Percentiles rank a stretch among this genome's conserved stretches.
Evolutionary conservation across 176 grass and related monocot species (phyloP).

Genomic region (Oryza punctata): DNA sequence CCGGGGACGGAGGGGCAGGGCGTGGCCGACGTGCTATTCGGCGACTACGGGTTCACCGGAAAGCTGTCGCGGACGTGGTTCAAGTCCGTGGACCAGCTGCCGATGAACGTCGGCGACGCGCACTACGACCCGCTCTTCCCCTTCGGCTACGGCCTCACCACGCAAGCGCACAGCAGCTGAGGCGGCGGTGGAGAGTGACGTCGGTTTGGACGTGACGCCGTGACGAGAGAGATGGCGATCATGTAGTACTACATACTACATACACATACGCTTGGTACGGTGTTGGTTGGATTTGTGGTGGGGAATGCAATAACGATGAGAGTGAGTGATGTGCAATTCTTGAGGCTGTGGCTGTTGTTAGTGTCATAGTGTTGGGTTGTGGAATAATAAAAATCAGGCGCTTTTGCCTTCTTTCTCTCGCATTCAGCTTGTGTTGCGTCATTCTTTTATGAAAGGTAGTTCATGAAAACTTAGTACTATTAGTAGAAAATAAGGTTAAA

Average conservation of each 20-base stretch:
- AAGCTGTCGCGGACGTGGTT: slow-evolving; percentile 92
- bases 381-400: slow-evolving; percentile 32
- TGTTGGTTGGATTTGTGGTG: background rate
- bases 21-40: slow-evolving; percentile 82
- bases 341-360: background rate
- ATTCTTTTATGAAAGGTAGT: too few species aligned
- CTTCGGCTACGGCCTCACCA: slow-evolving; percentile 77
- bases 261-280: too few species aligned
- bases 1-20: slow-evolving; percentile 85
- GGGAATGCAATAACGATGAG: background rate
- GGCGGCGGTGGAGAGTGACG: background rate
- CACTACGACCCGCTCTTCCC: slow-evolving; percentile 86
- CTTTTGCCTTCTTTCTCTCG: background rate
- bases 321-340: slow-evolving; percentile 4
- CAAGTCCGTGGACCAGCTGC: slow-evolving; percentile 85
- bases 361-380: background rate
- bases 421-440: background rate
- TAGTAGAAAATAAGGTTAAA: too few species aligned
- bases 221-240: background rate
- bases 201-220: background rate
- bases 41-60: slow-evolving; percentile 77
- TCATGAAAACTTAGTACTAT: background rate
- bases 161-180: slow-evolving; percentile 33
- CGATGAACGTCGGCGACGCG: slow-evolving; percentile 84
- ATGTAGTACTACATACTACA: too few species aligned